phyloP scores from a whole-genome alignment of 2,329 filamentous ascomycete species.

The Trichoderma pleuroti region DNA sequence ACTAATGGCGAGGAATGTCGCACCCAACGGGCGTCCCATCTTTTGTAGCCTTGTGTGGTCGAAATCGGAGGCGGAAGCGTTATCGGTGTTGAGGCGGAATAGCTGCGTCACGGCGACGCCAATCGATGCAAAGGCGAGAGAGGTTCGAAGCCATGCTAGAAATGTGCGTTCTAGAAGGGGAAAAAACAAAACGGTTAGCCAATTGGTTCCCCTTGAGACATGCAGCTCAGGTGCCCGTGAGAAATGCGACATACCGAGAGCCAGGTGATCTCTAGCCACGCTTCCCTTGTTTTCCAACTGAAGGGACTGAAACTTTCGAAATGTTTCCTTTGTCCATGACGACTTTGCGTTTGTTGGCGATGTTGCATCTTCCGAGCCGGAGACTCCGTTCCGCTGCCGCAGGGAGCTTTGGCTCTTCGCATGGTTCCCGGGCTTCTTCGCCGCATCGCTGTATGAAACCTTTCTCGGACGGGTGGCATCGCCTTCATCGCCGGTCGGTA shows the following conservation, averaged over 20 bases:
- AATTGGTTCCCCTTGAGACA: neutral
- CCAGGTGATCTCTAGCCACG: conserved; percentile 77
- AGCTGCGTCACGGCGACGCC: conserved; percentile 81
- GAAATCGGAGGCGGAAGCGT: conserved; percentile 26
- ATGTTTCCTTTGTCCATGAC: conserved; percentile 51
- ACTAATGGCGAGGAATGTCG: conserved; percentile 71
- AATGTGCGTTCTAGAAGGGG: conserved; percentile 67
- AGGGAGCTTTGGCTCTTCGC: neutral
- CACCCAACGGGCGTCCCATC: conserved; percentile 70
- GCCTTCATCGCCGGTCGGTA: conserved; percentile 25
- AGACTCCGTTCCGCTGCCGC: conserved; percentile 7
- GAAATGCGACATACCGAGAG: conserved; percentile 60
- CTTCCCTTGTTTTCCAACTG: conserved; percentile 84
- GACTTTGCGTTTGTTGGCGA: neutral
- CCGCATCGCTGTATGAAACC: neutral
- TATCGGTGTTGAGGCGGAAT: conserved; percentile 73
- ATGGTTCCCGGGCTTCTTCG: neutral
- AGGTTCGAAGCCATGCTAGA: conserved; percentile 80
- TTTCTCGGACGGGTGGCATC: conserved; percentile 13
- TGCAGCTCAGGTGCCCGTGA: neutral
- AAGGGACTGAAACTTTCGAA: conserved; percentile 54
- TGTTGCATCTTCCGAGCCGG: neutral
- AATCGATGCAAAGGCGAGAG: conserved; percentile 75
- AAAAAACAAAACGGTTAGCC: neutral
- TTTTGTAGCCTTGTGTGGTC: conserved; percentile 50